Base-by-base conservation (phyloP, 257 asterid species). In the Solanum acaule region DNA sequence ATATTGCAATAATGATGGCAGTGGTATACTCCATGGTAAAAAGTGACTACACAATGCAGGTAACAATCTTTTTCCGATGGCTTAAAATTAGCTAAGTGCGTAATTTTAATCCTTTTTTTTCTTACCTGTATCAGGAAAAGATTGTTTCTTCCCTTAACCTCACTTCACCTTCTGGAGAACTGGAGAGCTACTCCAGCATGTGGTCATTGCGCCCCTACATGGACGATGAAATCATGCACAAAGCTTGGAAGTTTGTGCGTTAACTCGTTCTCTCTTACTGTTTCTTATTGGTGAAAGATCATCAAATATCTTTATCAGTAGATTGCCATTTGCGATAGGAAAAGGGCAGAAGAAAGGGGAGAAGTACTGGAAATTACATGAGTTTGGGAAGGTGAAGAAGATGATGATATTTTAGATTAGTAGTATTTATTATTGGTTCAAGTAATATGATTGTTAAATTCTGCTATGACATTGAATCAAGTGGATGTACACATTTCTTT, bases 11-110 rank as follows among this genome's bases (percentile, higher is more conserved):
- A 85, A 84, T 90, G 91, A 95, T 97, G 95, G 98, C 96, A 63
- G 73, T 90, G 44, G 67, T 95, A 10, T 95, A 90, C 90, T 89
- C 92, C 86, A 97, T 96, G 98, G 90, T 94, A 86, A 93, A 94
- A 90, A 93, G 91, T 91, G 99, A 97, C 88, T 94, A 89, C 91
- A 85, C 86, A 59, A 96, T 97, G 99, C 98, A 97, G 99, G 99
- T 96, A 90, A 85, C 38, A 22, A 25, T 33, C 89, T 44, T 29
- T 22, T 5, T 5, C 18, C 38, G 0, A 6, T 40, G n/a, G 49
- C 27, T 5, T n/a, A 22, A 23, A 49, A 52, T 87, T 23, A 46
- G 68, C 42, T 35, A 81, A 29, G 4, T 29, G 42, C 40, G 40
- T 81, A 29, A 27, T 4, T 20, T 44, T 46, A 44, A 5, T 81